A percentile compares a stretch with the other conserved stretches of the same genome.
Conservation (phyloP, 176 grass and related monocot genomes). For the Phoenix dactylifera region DNA sequence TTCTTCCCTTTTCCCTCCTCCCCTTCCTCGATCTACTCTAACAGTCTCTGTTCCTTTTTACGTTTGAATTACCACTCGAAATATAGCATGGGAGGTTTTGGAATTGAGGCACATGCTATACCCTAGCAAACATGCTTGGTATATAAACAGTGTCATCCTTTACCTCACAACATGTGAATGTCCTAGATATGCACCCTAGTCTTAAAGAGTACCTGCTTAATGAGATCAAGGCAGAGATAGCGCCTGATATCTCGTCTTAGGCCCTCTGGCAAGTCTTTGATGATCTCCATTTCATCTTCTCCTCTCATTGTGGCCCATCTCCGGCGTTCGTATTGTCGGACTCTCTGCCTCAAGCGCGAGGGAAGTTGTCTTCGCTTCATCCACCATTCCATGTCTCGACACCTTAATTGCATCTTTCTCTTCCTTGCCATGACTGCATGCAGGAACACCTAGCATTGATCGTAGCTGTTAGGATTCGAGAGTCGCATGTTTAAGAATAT, state of each 20-base stretch:
- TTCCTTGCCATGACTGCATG: conserved; percentile 85
- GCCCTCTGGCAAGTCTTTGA: conserved; percentile 78
- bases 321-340: conserved; percentile 69
- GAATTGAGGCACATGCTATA: too few relatives aligned
- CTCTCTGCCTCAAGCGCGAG: conserved; percentile 62
- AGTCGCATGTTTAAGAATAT: too few relatives aligned
- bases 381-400: conserved; percentile 98
- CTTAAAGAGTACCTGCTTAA: conserved; percentile 47
- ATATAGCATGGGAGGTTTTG: too few relatives aligned
- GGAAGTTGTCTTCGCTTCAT: conserved; percentile 86
- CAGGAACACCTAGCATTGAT: conserved; percentile 55
- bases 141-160: too few relatives aligned
- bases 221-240: conserved; percentile 73
- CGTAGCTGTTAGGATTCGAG: neutral
- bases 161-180: too few relatives aligned
- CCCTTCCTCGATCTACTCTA: too few relatives aligned
- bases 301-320: conserved; percentile 81
- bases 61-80: too few relatives aligned
- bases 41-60: too few relatives aligned
- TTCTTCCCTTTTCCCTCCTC: too few relatives aligned
- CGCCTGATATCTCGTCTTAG: conserved; percentile 82
- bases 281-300: conserved; percentile 95
- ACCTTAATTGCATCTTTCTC: conserved; percentile 86
- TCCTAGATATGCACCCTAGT: neutral
- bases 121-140: too few relatives aligned